Percentiles rank a stretch among this genome's conserved stretches.
Evolutionary conservation across 352 stramenopile genomes (phyloP).

Genomic region (Globisporangium paroecandrum): DNA sequence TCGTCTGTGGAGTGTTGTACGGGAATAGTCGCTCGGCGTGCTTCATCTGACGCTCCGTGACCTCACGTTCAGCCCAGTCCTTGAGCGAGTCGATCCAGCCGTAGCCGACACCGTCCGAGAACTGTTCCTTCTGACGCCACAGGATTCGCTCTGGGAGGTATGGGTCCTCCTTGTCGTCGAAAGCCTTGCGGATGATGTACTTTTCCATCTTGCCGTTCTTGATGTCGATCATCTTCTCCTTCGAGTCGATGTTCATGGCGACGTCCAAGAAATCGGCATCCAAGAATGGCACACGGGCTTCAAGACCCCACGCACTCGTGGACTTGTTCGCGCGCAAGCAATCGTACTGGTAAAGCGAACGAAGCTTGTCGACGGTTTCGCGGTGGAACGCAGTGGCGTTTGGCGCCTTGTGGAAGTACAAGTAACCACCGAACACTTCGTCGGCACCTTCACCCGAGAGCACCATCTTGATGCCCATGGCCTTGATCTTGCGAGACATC

Average conservation of each 20-base stretch:
- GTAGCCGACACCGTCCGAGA: slow-evolving; percentile 99
- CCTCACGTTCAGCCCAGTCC: slow-evolving; percentile 92
- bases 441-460: slow-evolving; percentile 97
- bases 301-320: slow-evolving; percentile 97
- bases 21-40: slow-evolving; percentile 94
- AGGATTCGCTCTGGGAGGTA: slow-evolving; percentile 98
- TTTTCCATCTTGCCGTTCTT: slow-evolving; percentile 96
- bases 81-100: slow-evolving; percentile 98
- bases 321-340: slow-evolving; percentile 98
- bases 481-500: slow-evolving; percentile 99
- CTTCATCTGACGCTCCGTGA: slow-evolving; percentile 96
- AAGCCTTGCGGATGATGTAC: slow-evolving; percentile 98
- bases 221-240: slow-evolving; percentile 96
- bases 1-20: slow-evolving; percentile 98
- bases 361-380: slow-evolving; percentile 95
- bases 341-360: slow-evolving; percentile 97
- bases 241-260: slow-evolving; percentile 97
- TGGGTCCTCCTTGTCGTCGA: slow-evolving; percentile 95
- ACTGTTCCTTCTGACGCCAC: slow-evolving; percentile 99
- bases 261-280: slow-evolving; percentile 98
- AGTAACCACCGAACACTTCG: slow-evolving; percentile 98
- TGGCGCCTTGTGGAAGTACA: slow-evolving; percentile 99
- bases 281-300: slow-evolving; percentile 97
- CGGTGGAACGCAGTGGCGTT: slow-evolving; percentile 92
- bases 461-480: slow-evolving; percentile 99